Evolutionary conservation across 2,329 filamentous ascomycete species (phyloP), one percentile per base, ranked within the genome.

Genomic region (Penicillium sp.): DNA sequence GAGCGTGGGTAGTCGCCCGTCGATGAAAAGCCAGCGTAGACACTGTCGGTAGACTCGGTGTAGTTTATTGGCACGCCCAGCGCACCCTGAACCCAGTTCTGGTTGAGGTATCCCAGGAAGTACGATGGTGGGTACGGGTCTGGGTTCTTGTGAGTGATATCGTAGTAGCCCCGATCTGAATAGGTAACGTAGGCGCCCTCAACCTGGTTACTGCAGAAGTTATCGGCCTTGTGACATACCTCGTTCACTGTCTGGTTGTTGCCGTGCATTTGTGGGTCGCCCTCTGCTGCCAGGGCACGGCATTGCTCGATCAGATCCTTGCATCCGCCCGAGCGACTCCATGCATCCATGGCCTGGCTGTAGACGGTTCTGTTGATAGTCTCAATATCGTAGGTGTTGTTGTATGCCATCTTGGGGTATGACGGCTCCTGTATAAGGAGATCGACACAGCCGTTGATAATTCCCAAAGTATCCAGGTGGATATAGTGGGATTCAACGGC

Each of bases 11-110:
- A 78, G 60, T 82, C 78, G 20, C 78, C 78, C 6, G 75, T 77
- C 2, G 60, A 56, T 0, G 54, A 38, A 57, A 85, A 85, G 1
- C 74, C 77, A 3, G 58, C 47, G 9, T 69, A 68, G 1, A 82
- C 80, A 11, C 75, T 72, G 2, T 60, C 48, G 7, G 72, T 74
- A 2, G 70, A 69, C 14, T 71, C 63, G 0, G 81, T 81, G 71
- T 77, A 85, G 65, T 86, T 86, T 18, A 85, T 65, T 0, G 81
- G 81, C 0, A 83, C 79, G 4, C 84, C 84, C 1, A 87, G 75
- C 0, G 80, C 80, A 2, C 68, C 65, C 60, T 85, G 82, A 0
- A 85, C 80, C 60, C 79, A 76, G 3, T 75, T 71, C 54, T 82
- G 77, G 61, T 80, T 83, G 35, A 87, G 72, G 65, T 77, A 87